Evolutionary conservation across 305 asterid genomes (phyloP), one percentile per base, ranked within the genome.

Genomic region (Stenogyne calaminthoides): DNA sequence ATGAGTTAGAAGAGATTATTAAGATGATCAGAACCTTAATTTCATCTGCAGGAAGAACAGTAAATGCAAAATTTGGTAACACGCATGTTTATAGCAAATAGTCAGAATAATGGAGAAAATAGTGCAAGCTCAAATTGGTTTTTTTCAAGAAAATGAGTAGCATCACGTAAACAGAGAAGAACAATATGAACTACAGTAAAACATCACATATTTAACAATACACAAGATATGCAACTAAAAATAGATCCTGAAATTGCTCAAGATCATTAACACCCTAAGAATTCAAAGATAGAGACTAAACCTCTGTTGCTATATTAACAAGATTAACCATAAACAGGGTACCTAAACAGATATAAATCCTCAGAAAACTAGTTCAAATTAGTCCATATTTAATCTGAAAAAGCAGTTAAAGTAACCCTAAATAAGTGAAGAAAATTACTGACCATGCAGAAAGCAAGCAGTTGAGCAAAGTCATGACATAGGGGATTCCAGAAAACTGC

Each of bases 361-460:
- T 18, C 11, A 18, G 12, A 16, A 49, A 52, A 7, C 16, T 16
- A 18, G 5, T 52, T 18, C 6, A 52, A 52, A 16, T 16, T 3
- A 54, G 29, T 20, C 14, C 29, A 54, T 54, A 5, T 54, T 18
- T 18, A 19, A 18, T 54, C 32, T 54, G 59, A 3, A 54, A 54
- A 54, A 15, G 12, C 27, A 54, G 29, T 12, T 59, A 9, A 11
- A 29, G n/a, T 12, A 0, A 14, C 22, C 4, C 3, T 0, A 64
- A 64, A 44, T 7, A 19, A 59, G 9, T 3, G 39, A 46, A 70
- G 64, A 18, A 66, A 57, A 63, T 46, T 1, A 70, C 77, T 7
- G 7, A 90, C 98, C 98, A 93, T 15, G 90, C 86, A 57, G 96
- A 84, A 20, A 93, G 91, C 84, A 93, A 73, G 87, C 95, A 90